A percentile compares a stretch with the other conserved stretches of the same genome.
phyloP scores from a whole-genome alignment of 2,329 filamentous ascomycete species.

The Dryadomyces quercus-mongolicae region DNA sequence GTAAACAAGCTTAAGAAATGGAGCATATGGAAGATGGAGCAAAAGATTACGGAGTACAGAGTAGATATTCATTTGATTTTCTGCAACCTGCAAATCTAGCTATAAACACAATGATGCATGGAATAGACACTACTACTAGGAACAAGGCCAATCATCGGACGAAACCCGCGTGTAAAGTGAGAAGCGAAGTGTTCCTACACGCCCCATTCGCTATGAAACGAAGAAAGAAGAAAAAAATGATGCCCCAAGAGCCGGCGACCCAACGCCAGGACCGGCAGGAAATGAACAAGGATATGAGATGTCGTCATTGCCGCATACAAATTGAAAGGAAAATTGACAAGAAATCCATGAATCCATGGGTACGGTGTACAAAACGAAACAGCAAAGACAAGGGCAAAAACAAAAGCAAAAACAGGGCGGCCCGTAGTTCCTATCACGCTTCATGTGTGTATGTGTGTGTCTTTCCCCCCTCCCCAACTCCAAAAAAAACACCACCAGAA shows the following conservation, averaged over 20 bases:
- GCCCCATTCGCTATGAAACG: background rate
- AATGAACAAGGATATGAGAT: background rate
- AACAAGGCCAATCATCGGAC: background rate
- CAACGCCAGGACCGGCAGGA: background rate
- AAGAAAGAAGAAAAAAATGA: background rate
- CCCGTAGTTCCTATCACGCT: background rate
- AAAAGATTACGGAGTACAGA: no score
- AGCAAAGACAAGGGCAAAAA: background rate
- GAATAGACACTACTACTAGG: background rate
- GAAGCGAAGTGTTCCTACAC: background rate
- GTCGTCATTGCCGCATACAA: background rate
- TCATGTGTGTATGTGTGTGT: background rate
- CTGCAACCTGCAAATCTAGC: background rate
- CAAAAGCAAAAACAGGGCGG: background rate
- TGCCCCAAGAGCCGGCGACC: background rate
- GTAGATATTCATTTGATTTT: background rate
- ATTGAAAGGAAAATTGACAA: background rate
- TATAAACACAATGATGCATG: background rate
- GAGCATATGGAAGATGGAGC: background rate
- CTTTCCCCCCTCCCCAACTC: background rate
- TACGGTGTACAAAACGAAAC: background rate
- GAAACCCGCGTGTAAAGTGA: background rate
- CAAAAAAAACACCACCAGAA: background rate
- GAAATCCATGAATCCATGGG: background rate
- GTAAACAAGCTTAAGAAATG: background rate